Evolutionary conservation across 768 basidiomycete species (phyloP).

Genomic region (Tubosaeta sp.): DNA sequence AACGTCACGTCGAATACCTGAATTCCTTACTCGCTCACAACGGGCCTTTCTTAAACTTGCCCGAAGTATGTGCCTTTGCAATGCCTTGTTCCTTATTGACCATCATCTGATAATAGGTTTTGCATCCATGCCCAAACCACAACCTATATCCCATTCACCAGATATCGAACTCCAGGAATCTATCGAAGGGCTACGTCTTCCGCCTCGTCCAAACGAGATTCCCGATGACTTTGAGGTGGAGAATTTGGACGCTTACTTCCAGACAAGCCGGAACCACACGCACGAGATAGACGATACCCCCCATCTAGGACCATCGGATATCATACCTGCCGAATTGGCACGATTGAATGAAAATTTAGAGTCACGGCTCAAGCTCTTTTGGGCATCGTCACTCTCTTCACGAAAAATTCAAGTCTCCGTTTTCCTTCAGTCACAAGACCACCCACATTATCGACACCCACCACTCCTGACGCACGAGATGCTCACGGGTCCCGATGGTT

Average conservation of each 20-base stretch:
- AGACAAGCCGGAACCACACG: constrained; percentile 20
- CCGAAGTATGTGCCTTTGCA: constrained; percentile 47
- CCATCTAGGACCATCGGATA: constrained; percentile 3
- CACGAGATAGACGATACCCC: constrained; percentile 18
- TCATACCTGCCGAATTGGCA: constrained; percentile 35
- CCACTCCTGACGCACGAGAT: constrained; percentile 51
- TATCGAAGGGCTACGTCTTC: constrained; percentile 34
- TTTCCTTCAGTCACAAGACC: constrained; percentile 34
- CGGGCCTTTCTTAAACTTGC: constrained; percentile 73
- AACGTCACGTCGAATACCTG: constrained; percentile 52
- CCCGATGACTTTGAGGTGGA: constrained; percentile 55
- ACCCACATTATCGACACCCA: constrained; percentile 29
- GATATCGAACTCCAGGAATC: constrained; percentile 32
- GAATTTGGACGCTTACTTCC: constrained; percentile 52
- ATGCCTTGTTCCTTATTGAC: constrained; percentile 3
- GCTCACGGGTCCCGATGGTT: constrained; percentile 64
- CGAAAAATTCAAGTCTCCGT: constrained; percentile 61
- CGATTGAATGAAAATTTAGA: constrained; percentile 74
- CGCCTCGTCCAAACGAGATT: constrained; percentile 57
- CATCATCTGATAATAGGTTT: constrained; percentile 45
- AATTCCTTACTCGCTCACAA: constrained; percentile 67
- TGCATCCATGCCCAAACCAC: constrained; percentile 65
- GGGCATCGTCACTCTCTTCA: constrained; percentile 66
- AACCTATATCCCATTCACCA: constrained; percentile 16
- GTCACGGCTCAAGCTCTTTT: constrained; percentile 71